Conservation (phyloP, 208 protist species). For the Trypanosoma platydactyli region DNA sequence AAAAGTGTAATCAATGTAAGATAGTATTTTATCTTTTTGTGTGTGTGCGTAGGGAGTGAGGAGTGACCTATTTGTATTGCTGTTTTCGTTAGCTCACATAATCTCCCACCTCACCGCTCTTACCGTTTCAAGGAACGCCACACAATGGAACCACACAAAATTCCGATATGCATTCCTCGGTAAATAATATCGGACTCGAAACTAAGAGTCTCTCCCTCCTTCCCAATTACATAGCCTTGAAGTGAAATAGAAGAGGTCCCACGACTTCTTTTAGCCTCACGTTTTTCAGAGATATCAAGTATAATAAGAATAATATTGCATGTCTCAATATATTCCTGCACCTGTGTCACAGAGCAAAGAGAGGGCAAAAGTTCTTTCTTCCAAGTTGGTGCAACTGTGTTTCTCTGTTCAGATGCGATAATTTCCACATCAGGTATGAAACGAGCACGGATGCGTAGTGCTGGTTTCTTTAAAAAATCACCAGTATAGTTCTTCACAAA, state of each 20-base stretch:
- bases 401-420: constrained; percentile 18
- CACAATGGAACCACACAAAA: constrained; percentile 17
- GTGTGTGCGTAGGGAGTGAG: too few relatives aligned
- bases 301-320: constrained; percentile 28
- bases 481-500: constrained; percentile 25
- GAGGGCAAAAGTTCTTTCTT: constrained; percentile 23
- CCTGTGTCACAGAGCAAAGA: constrained; percentile 25
- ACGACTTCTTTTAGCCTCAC: constrained; percentile 25
- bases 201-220: constrained; percentile 10
- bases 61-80: background rate
- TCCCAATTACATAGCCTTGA: constrained; percentile 24
- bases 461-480: constrained; percentile 33
- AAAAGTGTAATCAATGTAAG: background rate
- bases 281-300: constrained; percentile 26
- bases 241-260: constrained; percentile 27
- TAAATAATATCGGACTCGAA: constrained; percentile 33
- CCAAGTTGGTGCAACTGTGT: constrained; percentile 26
- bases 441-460: constrained; percentile 19
- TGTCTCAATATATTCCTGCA: constrained; percentile 38
- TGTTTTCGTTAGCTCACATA: too few relatives aligned
- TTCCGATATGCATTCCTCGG: constrained; percentile 25
- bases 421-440: constrained; percentile 18
- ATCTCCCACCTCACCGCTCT: background rate
- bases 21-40: background rate
- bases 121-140: constrained; percentile 14